Conservation (phyloP, 352 stramenopile genomes). For the Globisporangium alternatum region DNA sequence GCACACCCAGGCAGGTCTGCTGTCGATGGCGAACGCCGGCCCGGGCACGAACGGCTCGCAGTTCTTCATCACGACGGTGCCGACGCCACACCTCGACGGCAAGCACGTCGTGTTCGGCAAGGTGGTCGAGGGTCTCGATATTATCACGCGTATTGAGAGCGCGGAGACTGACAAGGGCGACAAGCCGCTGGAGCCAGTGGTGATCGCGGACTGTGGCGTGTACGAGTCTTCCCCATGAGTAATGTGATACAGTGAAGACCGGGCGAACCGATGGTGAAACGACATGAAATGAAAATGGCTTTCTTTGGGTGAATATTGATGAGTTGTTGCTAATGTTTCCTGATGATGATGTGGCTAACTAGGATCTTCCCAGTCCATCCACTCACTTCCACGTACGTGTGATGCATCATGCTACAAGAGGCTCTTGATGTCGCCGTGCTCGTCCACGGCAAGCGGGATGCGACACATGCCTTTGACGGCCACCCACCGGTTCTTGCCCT, state of each 20-base stretch:
- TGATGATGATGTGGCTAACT: background rate
- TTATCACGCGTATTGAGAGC: slow-evolving; percentile 92
- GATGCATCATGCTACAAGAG: slow-evolving; percentile 3
- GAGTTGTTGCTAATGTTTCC: background rate
- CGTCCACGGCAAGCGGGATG: slow-evolving; percentile 12
- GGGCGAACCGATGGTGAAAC: background rate
- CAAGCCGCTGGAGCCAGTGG: slow-evolving; percentile 89
- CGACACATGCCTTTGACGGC: slow-evolving; percentile 16
- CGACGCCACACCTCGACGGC: slow-evolving; percentile 96
- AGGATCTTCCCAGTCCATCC: background rate
- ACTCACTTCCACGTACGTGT: background rate
- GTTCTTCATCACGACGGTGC: slow-evolving; percentile 95
- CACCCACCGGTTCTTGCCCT: slow-evolving; percentile 10
- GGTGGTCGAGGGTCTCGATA: slow-evolving; percentile 88
- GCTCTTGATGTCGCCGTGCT: slow-evolving; percentile 12
- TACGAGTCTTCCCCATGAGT: slow-evolving; percentile 31
- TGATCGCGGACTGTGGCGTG: slow-evolving; percentile 96
- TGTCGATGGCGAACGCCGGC: slow-evolving; percentile 97
- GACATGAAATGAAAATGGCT: background rate
- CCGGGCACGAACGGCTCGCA: slow-evolving; percentile 96
- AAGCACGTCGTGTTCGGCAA: slow-evolving; percentile 98
- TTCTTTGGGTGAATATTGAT: background rate
- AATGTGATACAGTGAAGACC: background rate
- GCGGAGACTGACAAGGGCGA: slow-evolving; percentile 88
- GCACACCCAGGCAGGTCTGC: slow-evolving; percentile 92